Base-by-base conservation (phyloP, 768 basidiomycete species). In the Naganishia friedmannii region DNA sequence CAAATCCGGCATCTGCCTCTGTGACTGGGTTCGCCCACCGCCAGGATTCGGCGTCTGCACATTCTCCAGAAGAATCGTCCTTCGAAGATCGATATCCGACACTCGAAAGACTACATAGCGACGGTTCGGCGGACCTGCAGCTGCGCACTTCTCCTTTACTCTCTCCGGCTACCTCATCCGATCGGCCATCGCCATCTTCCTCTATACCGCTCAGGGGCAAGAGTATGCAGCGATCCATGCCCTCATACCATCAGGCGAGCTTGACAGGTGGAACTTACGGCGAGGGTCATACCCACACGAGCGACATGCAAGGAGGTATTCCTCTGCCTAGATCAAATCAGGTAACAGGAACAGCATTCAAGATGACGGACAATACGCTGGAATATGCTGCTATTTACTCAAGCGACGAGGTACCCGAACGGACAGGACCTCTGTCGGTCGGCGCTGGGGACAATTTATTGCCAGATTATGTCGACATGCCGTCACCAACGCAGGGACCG, bases 81-180 rank as follows among this genome's bases (percentile, higher is more conserved):
- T 84, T 69, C 21, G 92, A 93, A 79, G 85, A 87, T 34, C 85
- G 91, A 65, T 96, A 91, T 79, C 93, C 93, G 0, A 90, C 93
- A 0, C 82, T 96, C 51, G 93, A 95, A 77, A 89, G 90, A 70
- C 83, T 94, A 1, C 37, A 63, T 26, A 63, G 60, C 13, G 67
- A 71, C 6, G 68, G 67, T 48, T 39, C 48, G 13, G 69, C 29
- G 2, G 75, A 74, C 29, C 31, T 45, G 9, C 63, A 23, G 3
- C 34, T 39, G n/a, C 34, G 26, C 12, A 15, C 29, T 15, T 32
- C 54, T 28, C 28, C 54, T 12, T 9, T 60, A 12, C 46, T 46
- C 7, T 70, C 70, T 21, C 70, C 53, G 6, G 37, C 32, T 23
- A n/a, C 9, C 19, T 29, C 48, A 23, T 37, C 68, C 42, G 26